A percentile compares a stretch with the other conserved stretches of the same genome.
Conservation (phyloP, 2,329 filamentous ascomycete species). For the Hypoxylon sp. region DNA sequence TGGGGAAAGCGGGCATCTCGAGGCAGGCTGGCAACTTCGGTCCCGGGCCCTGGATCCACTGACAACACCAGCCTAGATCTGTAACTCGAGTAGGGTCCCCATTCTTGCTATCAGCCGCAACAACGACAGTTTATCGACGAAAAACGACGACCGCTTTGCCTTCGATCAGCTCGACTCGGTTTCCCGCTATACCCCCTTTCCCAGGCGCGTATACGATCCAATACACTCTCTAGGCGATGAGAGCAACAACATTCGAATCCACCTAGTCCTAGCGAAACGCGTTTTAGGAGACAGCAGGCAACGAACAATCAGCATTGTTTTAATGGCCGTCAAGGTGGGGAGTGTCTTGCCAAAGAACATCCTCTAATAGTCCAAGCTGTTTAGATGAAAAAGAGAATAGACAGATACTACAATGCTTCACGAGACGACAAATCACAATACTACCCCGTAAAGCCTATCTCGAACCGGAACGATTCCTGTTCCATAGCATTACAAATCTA, state of each 20-base stretch:
- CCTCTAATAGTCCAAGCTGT: neutral
- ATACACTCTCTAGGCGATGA: constrained; percentile 4
- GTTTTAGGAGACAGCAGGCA: neutral
- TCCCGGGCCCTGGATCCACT: constrained; percentile 35
- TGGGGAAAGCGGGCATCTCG: constrained; percentile 41
- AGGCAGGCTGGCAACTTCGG: constrained; percentile 27
- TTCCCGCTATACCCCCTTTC: neutral
- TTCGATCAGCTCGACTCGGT: constrained; percentile 3
- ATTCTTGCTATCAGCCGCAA: constrained; percentile 17
- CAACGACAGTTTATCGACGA: constrained; percentile 4
- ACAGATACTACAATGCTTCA: neutral
- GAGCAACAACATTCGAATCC: neutral
- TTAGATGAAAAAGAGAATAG: constrained; percentile 3
- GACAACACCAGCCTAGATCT: constrained; percentile 23
- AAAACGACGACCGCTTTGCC: constrained; percentile 3
- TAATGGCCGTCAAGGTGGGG: neutral
- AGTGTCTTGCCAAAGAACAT: constrained; percentile 1
- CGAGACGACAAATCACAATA: constrained; percentile 7
- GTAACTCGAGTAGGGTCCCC: constrained; percentile 19
- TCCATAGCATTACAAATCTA: neutral
- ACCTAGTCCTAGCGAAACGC: constrained; percentile 1
- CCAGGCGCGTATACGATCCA: constrained; percentile 5
- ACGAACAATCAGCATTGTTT: neutral
- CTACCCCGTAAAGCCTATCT: neutral
- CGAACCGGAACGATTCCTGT: constrained; percentile 8